A percentile compares a stretch with the other conserved stretches of the same genome.
Conservation (phyloP, 2,329 filamentous ascomycete species). For the Penicillium rolfsii region DNA sequence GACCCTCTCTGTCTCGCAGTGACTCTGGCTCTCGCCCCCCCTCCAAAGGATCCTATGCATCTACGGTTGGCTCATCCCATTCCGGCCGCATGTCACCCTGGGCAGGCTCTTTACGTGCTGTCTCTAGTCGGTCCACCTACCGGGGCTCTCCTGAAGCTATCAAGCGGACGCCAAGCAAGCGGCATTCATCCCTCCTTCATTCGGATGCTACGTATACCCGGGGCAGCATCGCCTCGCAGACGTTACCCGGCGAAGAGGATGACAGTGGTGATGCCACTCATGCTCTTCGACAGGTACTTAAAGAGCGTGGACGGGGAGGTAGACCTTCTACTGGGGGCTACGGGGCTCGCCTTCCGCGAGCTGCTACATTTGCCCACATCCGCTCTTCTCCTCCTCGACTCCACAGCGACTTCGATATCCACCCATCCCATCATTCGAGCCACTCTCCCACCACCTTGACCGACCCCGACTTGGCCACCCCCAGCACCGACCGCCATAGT, state of each 20-base stretch:
- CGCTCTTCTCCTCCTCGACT: slow-evolving; percentile 51
- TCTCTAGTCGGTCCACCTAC: slow-evolving; percentile 29
- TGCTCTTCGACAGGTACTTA: slow-evolving; percentile 51
- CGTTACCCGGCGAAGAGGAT: slow-evolving; percentile 34
- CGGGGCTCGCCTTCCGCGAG: slow-evolving; percentile 34
- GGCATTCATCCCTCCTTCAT: slow-evolving; percentile 36
- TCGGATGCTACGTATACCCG: slow-evolving; percentile 40
- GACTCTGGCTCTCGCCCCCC: slow-evolving; percentile 44
- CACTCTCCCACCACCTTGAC: slow-evolving; percentile 56
- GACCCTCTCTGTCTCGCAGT: slow-evolving; percentile 36
- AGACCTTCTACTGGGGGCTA: slow-evolving; percentile 36
- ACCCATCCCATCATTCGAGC: slow-evolving; percentile 44
- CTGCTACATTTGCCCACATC: slow-evolving; percentile 41
- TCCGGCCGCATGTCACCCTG: slow-evolving; percentile 49
- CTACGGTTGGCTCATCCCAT: slow-evolving; percentile 45
- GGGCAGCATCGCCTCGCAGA: slow-evolving; percentile 32
- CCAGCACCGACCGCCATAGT: slow-evolving; percentile 57
- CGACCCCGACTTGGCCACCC: slow-evolving; percentile 55
- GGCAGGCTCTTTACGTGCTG: slow-evolving; percentile 39
- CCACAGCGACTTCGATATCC: slow-evolving; percentile 41
- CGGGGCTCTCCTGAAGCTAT: slow-evolving; percentile 34
- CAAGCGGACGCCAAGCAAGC: slow-evolving; percentile 39
- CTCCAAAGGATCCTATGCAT: slow-evolving; percentile 51
- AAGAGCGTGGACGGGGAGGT: slow-evolving; percentile 35
- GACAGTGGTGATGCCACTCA: slow-evolving; percentile 50